A percentile compares a stretch with the other conserved stretches of the same genome.
Evolutionary conservation across 108 stramenopile species (phyloP).

Genomic region (Nitzschia sp.): DNA sequence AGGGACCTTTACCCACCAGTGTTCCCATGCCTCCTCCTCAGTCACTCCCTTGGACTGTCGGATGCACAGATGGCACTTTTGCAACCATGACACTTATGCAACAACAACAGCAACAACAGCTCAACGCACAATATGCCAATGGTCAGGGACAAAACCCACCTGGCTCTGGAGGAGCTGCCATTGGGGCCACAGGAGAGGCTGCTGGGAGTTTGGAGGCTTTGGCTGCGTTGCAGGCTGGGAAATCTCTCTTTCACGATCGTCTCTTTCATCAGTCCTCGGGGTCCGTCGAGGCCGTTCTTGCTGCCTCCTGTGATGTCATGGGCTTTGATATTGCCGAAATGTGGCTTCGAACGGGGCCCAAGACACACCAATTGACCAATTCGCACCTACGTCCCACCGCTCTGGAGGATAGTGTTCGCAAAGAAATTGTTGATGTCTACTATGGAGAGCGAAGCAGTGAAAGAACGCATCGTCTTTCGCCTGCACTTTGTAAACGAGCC

Average conservation of each 20-base stretch:
- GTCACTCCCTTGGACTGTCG: constrained; percentile 50
- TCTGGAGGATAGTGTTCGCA: constrained; percentile 69
- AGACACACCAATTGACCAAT: constrained; percentile 88
- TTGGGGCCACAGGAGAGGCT: constrained; percentile 31
- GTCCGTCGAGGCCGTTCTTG: constrained; percentile 68
- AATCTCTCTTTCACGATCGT: constrained; percentile 49
- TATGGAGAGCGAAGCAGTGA: constrained; percentile 74
- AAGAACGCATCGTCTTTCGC: constrained; percentile 81
- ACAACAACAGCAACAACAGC: constrained; percentile 31
- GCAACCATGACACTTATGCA: constrained; percentile 33
- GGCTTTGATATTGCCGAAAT: constrained; percentile 93
- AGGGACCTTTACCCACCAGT: neutral
- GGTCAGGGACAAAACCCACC: constrained; percentile 24
- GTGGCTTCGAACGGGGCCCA: constrained; percentile 91
- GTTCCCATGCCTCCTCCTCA: constrained; percentile 16
- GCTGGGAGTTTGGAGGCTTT: constrained; percentile 14
- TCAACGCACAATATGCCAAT: constrained; percentile 28
- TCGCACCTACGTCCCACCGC: constrained; percentile 80
- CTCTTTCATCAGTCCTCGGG: constrained; percentile 55
- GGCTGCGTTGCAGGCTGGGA: constrained; percentile 27
- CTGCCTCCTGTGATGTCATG: constrained; percentile 75
- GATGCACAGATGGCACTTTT: constrained; percentile 50
- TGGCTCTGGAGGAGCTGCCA: constrained; percentile 19
- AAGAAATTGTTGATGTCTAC: constrained; percentile 85
- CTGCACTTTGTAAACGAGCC: constrained; percentile 86